Evolutionary conservation across 2,329 filamentous ascomycete species (phyloP), one percentile per base, ranked within the genome.

Genomic region (Nemania sp.): DNA sequence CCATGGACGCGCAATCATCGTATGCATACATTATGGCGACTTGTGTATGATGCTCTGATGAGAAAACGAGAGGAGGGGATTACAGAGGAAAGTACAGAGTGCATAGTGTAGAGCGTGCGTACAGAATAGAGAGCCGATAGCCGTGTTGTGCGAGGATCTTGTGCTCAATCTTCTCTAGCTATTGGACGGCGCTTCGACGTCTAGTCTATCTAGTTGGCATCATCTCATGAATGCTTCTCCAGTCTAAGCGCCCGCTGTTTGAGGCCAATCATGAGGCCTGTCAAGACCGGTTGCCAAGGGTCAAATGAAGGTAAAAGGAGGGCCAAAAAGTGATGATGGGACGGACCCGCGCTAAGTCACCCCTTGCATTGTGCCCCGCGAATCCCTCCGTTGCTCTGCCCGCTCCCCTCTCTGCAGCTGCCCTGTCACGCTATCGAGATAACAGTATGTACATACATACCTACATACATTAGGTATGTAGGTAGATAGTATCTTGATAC

Each of bases 171-270:
- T 15, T 45, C 41, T 3, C 15, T n/a, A 7, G 41, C 41, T 45
- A 45, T 45, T 15, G 15, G 41, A 45, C 15, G 41, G 45, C 45
- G 45, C 45, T 49, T 49, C 45, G 20, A 49, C 13, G 22, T 22
- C n/a, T 47, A 15, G 10, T 15, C 38, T 41, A n/a, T n/a, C 11
- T 29, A 27, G 69, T 72, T 64, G 73, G 64, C 71, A 73, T 73
- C 70, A 66, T 64, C 64, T 67, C 64, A 20, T 35, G 4, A 32
- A 8, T 57, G 51, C 32, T 45, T 38, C 24, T 35, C 58, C 47
- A 67, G 68, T 71, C 66, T 77, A 77, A 76, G 75, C 75, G 75
- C 75, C 74, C 70, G 45, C 57, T 53, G 20, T 47, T 18, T 15
- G 27, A 53, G 53, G 63, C 74, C 75, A 77, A 76, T 76, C 71